These are phyloP conservation scores for Pichia sp. DNA, from an alignment of 1,139 yeast genomes.

Conservation along the genomic window DNA sequence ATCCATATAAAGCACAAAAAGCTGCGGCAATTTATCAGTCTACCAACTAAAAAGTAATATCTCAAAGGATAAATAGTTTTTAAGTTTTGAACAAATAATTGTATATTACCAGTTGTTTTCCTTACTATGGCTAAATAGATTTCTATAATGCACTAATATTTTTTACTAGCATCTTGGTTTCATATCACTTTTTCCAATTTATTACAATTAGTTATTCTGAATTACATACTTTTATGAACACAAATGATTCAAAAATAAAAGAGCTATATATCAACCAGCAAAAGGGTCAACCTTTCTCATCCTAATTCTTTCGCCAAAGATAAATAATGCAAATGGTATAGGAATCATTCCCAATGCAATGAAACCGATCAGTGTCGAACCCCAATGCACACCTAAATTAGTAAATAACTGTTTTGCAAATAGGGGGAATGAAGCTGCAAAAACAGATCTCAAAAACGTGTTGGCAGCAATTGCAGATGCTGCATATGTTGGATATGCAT, in stretches of 20 bases:
- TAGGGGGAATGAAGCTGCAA: conserved; percentile 74
- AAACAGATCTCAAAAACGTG: conserved; percentile 57
- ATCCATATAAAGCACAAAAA: neutral
- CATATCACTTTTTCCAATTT: neutral
- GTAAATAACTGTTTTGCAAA: conserved; percentile 56
- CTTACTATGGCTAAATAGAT: too few species aligned
- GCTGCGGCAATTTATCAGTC: neutral
- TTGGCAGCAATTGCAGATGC: conserved; percentile 83
- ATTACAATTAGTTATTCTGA: neutral
- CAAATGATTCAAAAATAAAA: neutral
- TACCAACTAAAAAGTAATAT: neutral
- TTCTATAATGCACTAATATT: too few species aligned
- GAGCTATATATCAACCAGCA: conserved; percentile 50
- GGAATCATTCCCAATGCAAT: conserved; percentile 53
- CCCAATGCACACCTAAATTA: conserved; percentile 52
- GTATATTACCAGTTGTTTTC: too few species aligned
- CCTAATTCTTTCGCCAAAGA: conserved; percentile 46
- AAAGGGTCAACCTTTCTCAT: conserved; percentile 44
- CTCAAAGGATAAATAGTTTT: too few species aligned
- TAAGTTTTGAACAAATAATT: too few species aligned
- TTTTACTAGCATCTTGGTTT: too few species aligned
- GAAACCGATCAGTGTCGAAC: conserved; percentile 50
- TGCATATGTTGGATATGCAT: conserved; percentile 54
- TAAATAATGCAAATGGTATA: conserved; percentile 56
- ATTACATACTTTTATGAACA: neutral